Evolutionary conservation across 1,284 basidiomycete species (phyloP).

Genomic region (Stygiomarasmius scandens): DNA sequence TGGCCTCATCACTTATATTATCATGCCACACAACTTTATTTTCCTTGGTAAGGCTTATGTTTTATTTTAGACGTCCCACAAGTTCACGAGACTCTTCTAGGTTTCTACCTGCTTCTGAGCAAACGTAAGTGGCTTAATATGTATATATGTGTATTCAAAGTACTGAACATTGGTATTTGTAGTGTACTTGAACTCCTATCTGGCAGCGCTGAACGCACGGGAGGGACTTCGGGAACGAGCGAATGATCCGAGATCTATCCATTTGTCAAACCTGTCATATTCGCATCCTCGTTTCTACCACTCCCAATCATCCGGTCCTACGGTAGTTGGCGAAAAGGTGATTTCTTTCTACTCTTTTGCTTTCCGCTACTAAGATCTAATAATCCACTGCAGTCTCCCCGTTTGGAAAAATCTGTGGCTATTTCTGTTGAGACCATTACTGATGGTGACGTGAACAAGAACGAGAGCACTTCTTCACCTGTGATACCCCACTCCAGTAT

Average conservation of each 20-base stretch:
- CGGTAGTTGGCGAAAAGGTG: slow-evolving; percentile 6
- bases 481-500: no score
- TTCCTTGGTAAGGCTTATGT: slow-evolving; percentile 39
- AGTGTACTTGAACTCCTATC: slow-evolving; percentile 47
- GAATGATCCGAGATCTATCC: slow-evolving; percentile 42
- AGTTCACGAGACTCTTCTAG: slow-evolving; percentile 22
- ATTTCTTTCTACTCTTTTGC: no score
- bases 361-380: no score
- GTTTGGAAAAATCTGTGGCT: no score
- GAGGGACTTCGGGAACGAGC: slow-evolving; percentile 37
- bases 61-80: slow-evolving; percentile 1
- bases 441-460: no score
- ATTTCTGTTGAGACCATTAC: no score
- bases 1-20: slow-evolving; percentile 45
- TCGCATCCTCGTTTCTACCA: slow-evolving; percentile 5
- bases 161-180: no score
- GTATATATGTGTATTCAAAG: no score
- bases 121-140: slow-evolving; percentile 46
- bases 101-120: slow-evolving; percentile 51
- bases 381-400: no score
- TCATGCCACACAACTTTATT: slow-evolving; percentile 53
- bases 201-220: slow-evolving; percentile 47
- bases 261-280: slow-evolving; percentile 33
- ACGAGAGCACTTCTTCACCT: no score
- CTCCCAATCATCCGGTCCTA: slow-evolving; percentile 4